These are phyloP conservation scores for Camellia sinensis DNA, from an alignment of 148 eudicot species.

Conservation along the genomic window DNA sequence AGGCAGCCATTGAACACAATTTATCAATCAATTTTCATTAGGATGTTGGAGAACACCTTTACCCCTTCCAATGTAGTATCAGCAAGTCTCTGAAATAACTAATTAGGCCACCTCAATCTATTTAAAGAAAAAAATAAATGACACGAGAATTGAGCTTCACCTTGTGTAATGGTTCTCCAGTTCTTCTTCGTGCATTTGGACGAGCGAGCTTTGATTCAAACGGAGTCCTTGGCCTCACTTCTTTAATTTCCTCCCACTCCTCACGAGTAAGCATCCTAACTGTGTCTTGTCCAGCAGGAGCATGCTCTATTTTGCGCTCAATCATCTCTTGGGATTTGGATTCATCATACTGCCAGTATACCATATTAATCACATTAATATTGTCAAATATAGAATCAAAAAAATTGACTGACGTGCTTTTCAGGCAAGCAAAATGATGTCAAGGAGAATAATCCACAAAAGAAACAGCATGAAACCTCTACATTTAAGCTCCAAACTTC, in stretches of 20 bases:
- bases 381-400: neutral
- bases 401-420: neutral
- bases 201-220: conserved; percentile 93
- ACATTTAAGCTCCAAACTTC: neutral
- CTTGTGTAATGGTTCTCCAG: conserved; percentile 62
- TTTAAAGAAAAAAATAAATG: neutral
- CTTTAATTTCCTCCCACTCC: conserved; percentile 86
- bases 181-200: conserved; percentile 80
- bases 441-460: neutral
- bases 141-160: conserved; percentile 31
- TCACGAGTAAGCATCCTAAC: conserved; percentile 87
- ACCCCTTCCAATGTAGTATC: neutral
- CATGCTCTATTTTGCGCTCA: conserved; percentile 69
- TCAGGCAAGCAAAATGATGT: neutral
- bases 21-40: neutral
- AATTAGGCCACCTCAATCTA: neutral
- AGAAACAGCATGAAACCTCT: neutral
- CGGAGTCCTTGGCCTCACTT: conserved; percentile 88
- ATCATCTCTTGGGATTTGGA: conserved; percentile 78
- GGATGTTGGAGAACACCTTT: neutral
- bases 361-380: neutral
- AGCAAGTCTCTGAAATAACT: neutral
- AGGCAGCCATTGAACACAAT: neutral
- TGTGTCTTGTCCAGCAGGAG: conserved; percentile 84
- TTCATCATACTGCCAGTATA: conserved; percentile 58